A percentile compares a stretch with the other conserved stretches of the same genome.
Evolutionary conservation across 305 asterid species (phyloP).

Genomic region (Solanum hybrid): DNA sequence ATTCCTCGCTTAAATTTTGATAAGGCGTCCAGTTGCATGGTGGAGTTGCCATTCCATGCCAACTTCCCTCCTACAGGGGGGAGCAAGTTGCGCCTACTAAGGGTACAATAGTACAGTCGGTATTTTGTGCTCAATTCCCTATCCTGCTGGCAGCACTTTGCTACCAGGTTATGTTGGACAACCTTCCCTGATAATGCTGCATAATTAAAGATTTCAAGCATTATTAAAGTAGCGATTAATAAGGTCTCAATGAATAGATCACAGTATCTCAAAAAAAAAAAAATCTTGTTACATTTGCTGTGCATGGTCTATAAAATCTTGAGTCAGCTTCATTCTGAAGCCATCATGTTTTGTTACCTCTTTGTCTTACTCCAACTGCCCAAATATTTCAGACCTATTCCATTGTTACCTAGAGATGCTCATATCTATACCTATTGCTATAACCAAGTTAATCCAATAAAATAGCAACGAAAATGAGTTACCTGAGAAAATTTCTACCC

Average conservation of each 20-base stretch:
- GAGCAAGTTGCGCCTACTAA: constrained; percentile 55
- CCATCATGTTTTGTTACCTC: not conserved
- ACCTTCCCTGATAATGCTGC: constrained; percentile 97
- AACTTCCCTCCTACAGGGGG: constrained; percentile 55
- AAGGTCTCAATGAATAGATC: constrained; percentile 23
- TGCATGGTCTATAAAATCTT: not conserved
- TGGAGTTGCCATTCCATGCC: constrained; percentile 70
- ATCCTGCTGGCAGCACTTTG: constrained; percentile 96
- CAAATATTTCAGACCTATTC: not conserved
- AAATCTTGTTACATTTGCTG: not conserved
- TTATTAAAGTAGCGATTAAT: constrained; percentile 30
- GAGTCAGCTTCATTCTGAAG: not conserved
- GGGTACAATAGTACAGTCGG: constrained; percentile 52
- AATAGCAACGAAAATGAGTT: not conserved
- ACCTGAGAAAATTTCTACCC: not conserved
- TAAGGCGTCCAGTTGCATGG: constrained; percentile 54
- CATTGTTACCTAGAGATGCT: not conserved
- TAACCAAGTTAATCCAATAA: not conserved
- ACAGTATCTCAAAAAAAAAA: not conserved
- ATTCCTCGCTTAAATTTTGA: constrained; percentile 61
- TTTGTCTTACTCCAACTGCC: not conserved
- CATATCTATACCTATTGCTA: not conserved
- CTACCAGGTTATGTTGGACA: constrained; percentile 84
- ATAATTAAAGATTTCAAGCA: constrained; percentile 48
- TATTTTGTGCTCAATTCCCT: constrained; percentile 65